A percentile compares a stretch with the other conserved stretches of the same genome.
Conservation (phyloP, 139 green algal species). For the Chlorella sorokiniana region DNA sequence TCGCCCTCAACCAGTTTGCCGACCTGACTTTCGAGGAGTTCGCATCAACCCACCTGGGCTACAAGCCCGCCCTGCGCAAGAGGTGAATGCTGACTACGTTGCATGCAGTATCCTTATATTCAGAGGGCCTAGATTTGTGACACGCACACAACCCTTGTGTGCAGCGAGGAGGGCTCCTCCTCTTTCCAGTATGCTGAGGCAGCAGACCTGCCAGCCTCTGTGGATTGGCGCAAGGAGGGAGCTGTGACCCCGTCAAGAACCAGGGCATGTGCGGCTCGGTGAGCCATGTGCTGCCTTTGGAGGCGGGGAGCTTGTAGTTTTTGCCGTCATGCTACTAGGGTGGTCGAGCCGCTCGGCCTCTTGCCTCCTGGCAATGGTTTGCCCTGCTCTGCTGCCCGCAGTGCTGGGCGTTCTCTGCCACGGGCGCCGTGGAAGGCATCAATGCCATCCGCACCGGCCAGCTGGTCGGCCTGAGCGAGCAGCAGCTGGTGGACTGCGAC, state of each 20-base stretch:
- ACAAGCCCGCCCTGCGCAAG: conserved; percentile 30
- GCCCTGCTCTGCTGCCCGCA: neutral
- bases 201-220: conserved; percentile 38
- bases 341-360: neutral
- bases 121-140: neutral
- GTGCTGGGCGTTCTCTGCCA: conserved; percentile 94
- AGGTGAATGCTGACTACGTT: neutral
- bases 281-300: neutral
- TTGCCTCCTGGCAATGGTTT: too few species aligned
- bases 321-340: too few species aligned
- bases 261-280: conserved; percentile 76
- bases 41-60: conserved; percentile 49
- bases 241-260: conserved; percentile 95
- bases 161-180: neutral
- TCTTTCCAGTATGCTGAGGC: conserved; percentile 59
- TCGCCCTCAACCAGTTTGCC: conserved; percentile 90
- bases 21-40: conserved; percentile 92
- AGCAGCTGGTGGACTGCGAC: conserved; percentile 96
- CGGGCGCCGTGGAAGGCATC: conserved; percentile 76
- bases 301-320: neutral
- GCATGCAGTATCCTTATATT: neutral
- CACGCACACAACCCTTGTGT: neutral
- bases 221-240: conserved; percentile 85
- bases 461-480: conserved; percentile 85
- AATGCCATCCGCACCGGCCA: conserved; percentile 82